phyloP scores from a whole-genome alignment of 192 early-diverging fungal species.

The Rhizophlyctis rosea region DNA sequence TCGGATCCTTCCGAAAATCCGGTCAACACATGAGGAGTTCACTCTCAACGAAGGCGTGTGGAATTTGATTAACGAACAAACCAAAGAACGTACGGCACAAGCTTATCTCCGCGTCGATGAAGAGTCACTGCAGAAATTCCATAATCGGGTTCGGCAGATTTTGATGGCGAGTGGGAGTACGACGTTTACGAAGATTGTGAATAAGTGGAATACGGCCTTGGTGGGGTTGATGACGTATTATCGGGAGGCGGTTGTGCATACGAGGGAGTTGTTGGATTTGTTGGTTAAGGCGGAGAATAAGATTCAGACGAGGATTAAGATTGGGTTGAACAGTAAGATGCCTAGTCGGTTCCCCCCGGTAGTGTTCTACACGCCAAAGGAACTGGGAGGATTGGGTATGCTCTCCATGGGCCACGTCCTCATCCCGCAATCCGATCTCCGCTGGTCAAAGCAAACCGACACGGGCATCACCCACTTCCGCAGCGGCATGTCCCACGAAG shows the following conservation, averaged over 20 bases:
- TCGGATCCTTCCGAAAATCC: slow-evolving; percentile 89
- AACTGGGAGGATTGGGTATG: slow-evolving; percentile 97
- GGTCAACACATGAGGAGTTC: slow-evolving; percentile 82
- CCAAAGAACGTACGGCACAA: slow-evolving; percentile 96
- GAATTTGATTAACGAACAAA: slow-evolving; percentile 95
- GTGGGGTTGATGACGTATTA: slow-evolving; percentile 98
- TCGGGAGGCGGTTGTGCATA: slow-evolving; percentile 97
- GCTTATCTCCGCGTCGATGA: slow-evolving; percentile 97
- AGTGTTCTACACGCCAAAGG: slow-evolving; percentile 86
- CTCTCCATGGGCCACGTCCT: slow-evolving; percentile 98
- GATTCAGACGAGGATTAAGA: slow-evolving; percentile 98
- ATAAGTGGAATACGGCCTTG: slow-evolving; percentile 86
- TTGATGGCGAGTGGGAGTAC: slow-evolving; percentile 97
- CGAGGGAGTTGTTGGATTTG: slow-evolving; percentile 92
- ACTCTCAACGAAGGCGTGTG: slow-evolving; percentile 84
- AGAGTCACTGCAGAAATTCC: slow-evolving; percentile 85
- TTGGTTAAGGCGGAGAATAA: slow-evolving; percentile 98
- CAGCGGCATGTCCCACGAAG: slow-evolving; percentile 96
- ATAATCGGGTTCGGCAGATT: slow-evolving; percentile 95
- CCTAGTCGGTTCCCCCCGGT: slow-evolving; percentile 95
- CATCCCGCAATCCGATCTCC: slow-evolving; percentile 93
- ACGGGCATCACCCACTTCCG: slow-evolving; percentile 97
- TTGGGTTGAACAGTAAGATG: slow-evolving; percentile 99
- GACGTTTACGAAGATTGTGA: slow-evolving; percentile 97
- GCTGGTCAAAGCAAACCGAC: slow-evolving; percentile 97